Percentiles rank a stretch among this genome's conserved stretches.
Conservation (phyloP, 1,284 basidiomycete species). For the Ustilago shanxiensis region DNA sequence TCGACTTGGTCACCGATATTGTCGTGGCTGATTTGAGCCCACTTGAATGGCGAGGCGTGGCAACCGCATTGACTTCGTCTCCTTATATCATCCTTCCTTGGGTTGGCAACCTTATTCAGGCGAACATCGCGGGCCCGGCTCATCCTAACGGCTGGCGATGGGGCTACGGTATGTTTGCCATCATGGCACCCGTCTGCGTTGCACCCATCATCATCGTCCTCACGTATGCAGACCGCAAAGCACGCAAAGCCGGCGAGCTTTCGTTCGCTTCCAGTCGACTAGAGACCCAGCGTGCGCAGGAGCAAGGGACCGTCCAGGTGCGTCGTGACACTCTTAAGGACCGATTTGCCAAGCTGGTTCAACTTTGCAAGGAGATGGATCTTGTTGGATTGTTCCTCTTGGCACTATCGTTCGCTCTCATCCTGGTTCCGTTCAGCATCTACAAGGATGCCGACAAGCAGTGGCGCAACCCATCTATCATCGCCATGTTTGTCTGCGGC, state of each 20-base stretch:
- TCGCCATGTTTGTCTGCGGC: conserved; percentile 71
- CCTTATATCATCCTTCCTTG: conserved; percentile 32
- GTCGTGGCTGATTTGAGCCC: conserved; percentile 56
- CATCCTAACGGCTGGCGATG: conserved; percentile 43
- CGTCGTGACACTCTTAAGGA: conserved; percentile 17
- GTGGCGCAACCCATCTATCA: conserved; percentile 70
- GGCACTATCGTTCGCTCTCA: conserved; percentile 46
- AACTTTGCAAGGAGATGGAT: conserved; percentile 68
- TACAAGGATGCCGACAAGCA: conserved; percentile 64
- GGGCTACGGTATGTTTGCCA: conserved; percentile 52
- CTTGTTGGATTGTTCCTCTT: conserved; percentile 68
- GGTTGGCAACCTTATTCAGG: conserved; percentile 20
- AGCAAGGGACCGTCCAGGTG: conserved; percentile 26
- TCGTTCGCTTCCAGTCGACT: conserved; percentile 28
- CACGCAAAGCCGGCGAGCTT: conserved; percentile 66
- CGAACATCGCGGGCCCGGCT: not conserved
- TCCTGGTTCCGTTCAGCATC: conserved; percentile 71
- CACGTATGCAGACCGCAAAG: conserved; percentile 70
- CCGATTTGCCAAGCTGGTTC: conserved; percentile 32
- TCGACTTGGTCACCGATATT: conserved; percentile 58
- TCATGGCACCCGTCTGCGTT: conserved; percentile 47
- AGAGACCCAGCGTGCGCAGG: conserved; percentile 25
- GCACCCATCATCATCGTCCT: conserved; percentile 64
- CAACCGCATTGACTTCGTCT: conserved; percentile 26
- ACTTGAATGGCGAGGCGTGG: conserved; percentile 46